Evolutionary conservation across 2,329 filamentous ascomycete species (phyloP), one percentile per base, ranked within the genome.

Genomic region (Botrytis elliptica): DNA sequence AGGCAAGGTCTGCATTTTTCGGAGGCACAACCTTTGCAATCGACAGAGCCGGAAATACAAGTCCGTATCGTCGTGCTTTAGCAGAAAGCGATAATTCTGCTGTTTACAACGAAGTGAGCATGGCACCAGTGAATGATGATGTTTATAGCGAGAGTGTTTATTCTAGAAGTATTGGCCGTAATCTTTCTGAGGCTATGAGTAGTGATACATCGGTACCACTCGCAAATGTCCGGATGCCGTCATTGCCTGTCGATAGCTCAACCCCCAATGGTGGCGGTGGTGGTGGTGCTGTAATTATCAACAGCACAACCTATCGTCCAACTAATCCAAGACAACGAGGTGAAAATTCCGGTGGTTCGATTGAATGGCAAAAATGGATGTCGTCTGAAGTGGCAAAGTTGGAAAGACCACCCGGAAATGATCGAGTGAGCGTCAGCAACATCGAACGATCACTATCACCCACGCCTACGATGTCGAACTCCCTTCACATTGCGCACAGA

Each of bases 281-380:
- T 49, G 82, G 83, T 36, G 81, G 82, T 75, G 82, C 78, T 16
- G 80, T 83, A 12, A 82, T 84, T 67, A 71, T 82, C 9, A 79
- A 81, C 38, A 76, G 77, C 12, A 76, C 78, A 25, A 79, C 76
- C 0, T 82, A 83, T 77, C 79, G 74, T 52, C 77, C 80, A 29
- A 67, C 72, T 52, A 66, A 82, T 55, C 74, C 75, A 20, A 70
- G 74, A n/a, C 80, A 81, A 64, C 81, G 84, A n/a, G 80, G 82
- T 1, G 76, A 79, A 4, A 86, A 85, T 1, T 83, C 83, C 0
- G 81, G 82, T 9, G 86, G 86, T 73, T 88, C 86, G 3, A 80
- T 84, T 3, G 87, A 88, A 73, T 89, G 87, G 87, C 88, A 88
- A 79, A 84, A 82, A 0, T 87, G 85, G 85, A 83, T 89, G 57